Conservation (phyloP, 768 basidiomycete species). For the Lentinula edodes region DNA sequence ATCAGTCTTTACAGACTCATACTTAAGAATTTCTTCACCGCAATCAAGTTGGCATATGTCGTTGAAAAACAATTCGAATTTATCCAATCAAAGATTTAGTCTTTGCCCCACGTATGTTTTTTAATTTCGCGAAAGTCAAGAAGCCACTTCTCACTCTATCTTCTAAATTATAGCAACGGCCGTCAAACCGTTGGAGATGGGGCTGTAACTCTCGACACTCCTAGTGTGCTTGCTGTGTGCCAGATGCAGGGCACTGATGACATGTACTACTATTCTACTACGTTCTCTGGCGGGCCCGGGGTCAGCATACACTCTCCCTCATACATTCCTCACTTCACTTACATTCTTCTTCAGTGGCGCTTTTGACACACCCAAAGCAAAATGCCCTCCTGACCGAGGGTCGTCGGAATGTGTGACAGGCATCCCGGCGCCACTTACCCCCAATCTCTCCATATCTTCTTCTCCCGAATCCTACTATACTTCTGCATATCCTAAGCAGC, state of each 20-base stretch:
- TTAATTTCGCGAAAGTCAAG: slow-evolving; percentile 1
- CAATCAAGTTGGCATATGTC: slow-evolving; percentile 86
- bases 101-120: slow-evolving; percentile 83
- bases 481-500: slow-evolving; percentile 12
- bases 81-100: slow-evolving; percentile 76
- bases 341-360: slow-evolving; percentile 60
- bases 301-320: slow-evolving; percentile 36
- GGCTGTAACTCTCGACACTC: slow-evolving; percentile 77
- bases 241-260: slow-evolving; percentile 74
- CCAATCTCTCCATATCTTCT: slow-evolving; percentile 34
- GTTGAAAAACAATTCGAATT: slow-evolving; percentile 66
- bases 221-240: slow-evolving; percentile 83
- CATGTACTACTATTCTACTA: slow-evolving; percentile 89
- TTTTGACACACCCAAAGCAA: slow-evolving; percentile 87
- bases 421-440: slow-evolving; percentile 66
- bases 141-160: not conserved
- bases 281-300: slow-evolving; percentile 92
- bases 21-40: not conserved
- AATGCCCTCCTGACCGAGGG: slow-evolving; percentile 97
- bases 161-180: slow-evolving; percentile 68
- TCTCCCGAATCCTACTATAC: slow-evolving; percentile 20
- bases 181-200: slow-evolving; percentile 97
- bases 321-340: slow-evolving; percentile 7
- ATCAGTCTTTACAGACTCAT: not conserved
- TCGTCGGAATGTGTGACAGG: slow-evolving; percentile 95